These are phyloP conservation scores for Aureobasidium sp. DNA, from an alignment of 2,329 filamentous ascomycete species.

Conservation along the genomic window DNA sequence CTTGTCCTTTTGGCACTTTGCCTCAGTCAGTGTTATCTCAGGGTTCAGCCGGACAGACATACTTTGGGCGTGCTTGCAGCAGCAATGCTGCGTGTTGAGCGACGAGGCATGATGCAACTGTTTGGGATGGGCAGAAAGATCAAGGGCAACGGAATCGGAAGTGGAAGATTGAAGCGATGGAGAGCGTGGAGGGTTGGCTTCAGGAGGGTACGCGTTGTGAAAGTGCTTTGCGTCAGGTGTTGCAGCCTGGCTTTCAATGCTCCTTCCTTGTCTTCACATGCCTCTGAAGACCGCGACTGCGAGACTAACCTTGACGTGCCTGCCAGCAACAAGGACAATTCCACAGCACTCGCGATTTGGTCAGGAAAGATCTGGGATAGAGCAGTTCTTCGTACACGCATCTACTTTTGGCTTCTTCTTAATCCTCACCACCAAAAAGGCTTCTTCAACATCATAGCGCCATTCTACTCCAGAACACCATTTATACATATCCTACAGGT, in stretches of 20 bases:
- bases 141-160: background rate
- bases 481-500: constrained; percentile 10
- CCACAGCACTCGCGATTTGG: background rate
- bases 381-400: background rate
- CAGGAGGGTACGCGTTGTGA: background rate
- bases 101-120: background rate
- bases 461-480: constrained; percentile 1
- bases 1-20: too few species aligned
- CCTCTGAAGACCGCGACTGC: background rate
- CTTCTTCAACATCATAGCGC: background rate
- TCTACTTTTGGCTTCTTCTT: background rate
- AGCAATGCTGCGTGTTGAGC: background rate
- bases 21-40: too few species aligned
- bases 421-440: background rate
- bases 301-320: too few species aligned
- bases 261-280: background rate
- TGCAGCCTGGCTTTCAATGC: background rate
- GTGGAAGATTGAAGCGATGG: background rate
- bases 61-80: background rate
- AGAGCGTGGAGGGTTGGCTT: background rate
- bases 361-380: background rate
- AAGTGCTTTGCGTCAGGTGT: background rate
- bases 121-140: too few species aligned
- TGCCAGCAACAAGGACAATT: too few species aligned
- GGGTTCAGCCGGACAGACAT: background rate